A percentile compares a stretch with the other conserved stretches of the same genome.
Conservation (phyloP, 208 protist species). For the Acanthamoeba sp. region DNA sequence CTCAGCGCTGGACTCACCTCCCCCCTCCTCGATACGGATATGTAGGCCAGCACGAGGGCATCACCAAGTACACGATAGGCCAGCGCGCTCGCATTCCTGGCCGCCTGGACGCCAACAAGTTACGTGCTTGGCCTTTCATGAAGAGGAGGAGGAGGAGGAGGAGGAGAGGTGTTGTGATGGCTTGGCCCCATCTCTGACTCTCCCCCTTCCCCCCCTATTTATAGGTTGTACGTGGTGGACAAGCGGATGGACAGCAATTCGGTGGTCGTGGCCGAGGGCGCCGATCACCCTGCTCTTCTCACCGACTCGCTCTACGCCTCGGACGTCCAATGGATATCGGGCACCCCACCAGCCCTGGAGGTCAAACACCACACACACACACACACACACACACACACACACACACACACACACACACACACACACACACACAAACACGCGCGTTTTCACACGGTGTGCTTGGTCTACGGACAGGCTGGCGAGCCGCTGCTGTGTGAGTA, state of each 20-base stretch:
- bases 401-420: neutral
- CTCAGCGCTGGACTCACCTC: too few relatives aligned
- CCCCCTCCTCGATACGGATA: too few relatives aligned
- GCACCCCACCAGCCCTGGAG: neutral
- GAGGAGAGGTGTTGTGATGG: too few relatives aligned
- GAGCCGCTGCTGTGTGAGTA: neutral
- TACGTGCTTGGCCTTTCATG: too few relatives aligned
- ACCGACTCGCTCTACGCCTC: conserved; percentile 17
- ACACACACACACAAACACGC: neutral
- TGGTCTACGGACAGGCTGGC: neutral
- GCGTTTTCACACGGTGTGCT: too few relatives aligned
- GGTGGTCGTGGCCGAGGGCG: neutral
- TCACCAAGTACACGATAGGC: conserved; percentile 57
- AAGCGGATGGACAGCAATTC: neutral
- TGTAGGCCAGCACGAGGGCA: conserved; percentile 28
- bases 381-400: neutral
- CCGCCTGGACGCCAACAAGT: conserved; percentile 12
- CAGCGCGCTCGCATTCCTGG: conserved; percentile 63
- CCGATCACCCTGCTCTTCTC: conserved; percentile 15
- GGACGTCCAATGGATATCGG: neutral
- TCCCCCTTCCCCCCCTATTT: too few relatives aligned
- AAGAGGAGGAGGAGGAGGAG: too few relatives aligned
- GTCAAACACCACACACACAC: neutral
- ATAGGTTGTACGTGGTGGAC: neutral
- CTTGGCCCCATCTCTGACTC: too few relatives aligned